phyloP scores from a whole-genome alignment of 257 asterid species.

The Perilla frutescens region DNA sequence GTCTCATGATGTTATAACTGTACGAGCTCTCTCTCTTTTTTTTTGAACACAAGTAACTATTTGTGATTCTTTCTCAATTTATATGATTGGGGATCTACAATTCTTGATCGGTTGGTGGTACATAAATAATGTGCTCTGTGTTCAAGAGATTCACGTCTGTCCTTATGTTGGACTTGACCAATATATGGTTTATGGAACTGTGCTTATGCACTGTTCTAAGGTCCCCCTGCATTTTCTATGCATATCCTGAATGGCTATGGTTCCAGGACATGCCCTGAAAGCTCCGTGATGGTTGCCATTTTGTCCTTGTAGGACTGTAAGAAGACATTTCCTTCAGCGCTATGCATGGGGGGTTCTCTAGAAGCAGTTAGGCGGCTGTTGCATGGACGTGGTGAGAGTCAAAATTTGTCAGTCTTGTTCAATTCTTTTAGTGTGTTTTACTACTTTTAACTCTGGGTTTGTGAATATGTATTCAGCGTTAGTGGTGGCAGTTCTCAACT shows the following conservation, averaged over 20 bases:
- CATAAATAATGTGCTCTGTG: conserved; percentile 1
- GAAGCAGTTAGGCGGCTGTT: conserved; percentile 81
- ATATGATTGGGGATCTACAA: background rate
- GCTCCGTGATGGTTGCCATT: conserved; percentile 16
- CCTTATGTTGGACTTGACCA: conserved; percentile 10
- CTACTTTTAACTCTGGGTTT: conserved; percentile 1
- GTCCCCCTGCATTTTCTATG: conserved; percentile 2
- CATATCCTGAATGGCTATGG: conserved; percentile 19
- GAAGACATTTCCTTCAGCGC: conserved; percentile 76
- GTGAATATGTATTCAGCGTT: conserved; percentile 4
- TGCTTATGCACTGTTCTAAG: background rate
- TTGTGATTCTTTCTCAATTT: conserved; percentile 6
- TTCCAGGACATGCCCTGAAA: conserved; percentile 22
- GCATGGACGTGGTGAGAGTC: conserved; percentile 83
- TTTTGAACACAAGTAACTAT: conserved; percentile 15
- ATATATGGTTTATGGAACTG: background rate
- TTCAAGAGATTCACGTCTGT: background rate
- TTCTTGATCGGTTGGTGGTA: conserved; percentile 1
- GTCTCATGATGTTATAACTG: conserved; percentile 1
- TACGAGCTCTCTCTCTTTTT: background rate
- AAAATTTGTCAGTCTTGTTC: conserved; percentile 30
- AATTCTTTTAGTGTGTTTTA: conserved; percentile 16
- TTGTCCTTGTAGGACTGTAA: conserved; percentile 76
- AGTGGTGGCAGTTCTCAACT: conserved; percentile 15
- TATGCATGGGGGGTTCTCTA: conserved; percentile 90